Evolutionary conservation across 352 stramenopile genomes (phyloP).

Genomic region (Phytophthora hybrid): DNA sequence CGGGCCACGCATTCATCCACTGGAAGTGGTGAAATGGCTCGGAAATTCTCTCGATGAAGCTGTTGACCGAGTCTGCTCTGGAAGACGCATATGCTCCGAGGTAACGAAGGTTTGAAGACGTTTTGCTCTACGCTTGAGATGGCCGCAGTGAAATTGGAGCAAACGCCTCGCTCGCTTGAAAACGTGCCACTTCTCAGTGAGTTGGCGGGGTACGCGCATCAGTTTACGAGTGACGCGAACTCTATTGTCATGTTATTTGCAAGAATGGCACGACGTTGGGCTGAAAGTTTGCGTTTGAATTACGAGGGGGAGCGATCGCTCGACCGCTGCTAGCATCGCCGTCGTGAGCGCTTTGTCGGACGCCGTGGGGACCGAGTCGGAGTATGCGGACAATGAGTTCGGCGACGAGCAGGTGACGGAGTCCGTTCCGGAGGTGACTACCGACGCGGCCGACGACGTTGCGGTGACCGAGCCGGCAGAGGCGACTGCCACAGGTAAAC

Average conservation of each 20-base stretch:
- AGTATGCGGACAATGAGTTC: no score
- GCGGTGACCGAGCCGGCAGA: no score
- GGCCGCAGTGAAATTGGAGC: neutral
- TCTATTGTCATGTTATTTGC: neutral
- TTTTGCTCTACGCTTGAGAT: neutral
- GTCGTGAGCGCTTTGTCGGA: no score
- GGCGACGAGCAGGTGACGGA: no score
- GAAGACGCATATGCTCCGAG: slow-evolving; percentile 17
- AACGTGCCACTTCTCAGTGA: neutral
- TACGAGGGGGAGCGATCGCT: neutral
- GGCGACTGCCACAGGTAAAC: no score
- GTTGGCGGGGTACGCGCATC: neutral
- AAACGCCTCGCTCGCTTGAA: neutral
- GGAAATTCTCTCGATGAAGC: slow-evolving; percentile 50
- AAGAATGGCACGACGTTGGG: neutral
- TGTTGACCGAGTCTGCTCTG: slow-evolving; percentile 10
- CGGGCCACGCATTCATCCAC: slow-evolving; percentile 60
- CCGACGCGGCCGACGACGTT: no score
- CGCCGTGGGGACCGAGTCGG: no score
- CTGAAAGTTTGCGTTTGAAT: neutral
- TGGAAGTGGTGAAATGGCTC: slow-evolving; percentile 27
- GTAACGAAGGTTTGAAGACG: slow-evolving; percentile 31
- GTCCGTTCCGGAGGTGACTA: no score
- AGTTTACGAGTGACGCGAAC: neutral
- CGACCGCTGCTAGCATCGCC: slow-evolving; percentile 6